Evolutionary conservation across 352 stramenopile genomes (phyloP).

Genomic region (Globisporangium acanthophoron): DNA sequence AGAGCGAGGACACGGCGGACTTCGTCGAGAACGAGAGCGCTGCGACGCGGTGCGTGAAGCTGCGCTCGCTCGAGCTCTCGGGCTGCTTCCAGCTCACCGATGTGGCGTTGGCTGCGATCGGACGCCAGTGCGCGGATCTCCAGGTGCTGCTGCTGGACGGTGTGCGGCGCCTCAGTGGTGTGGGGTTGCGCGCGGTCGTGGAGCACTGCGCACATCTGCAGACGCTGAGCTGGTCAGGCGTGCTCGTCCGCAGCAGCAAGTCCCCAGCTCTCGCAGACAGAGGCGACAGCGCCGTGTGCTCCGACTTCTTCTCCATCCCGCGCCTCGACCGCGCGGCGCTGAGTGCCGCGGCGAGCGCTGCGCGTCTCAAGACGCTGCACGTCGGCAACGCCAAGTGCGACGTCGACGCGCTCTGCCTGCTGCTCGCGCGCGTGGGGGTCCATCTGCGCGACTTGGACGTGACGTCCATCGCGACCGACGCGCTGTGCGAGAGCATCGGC

Average conservation of each 20-base stretch:
- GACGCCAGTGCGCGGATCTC: slow-evolving; percentile 29
- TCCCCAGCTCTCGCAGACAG: slow-evolving; percentile 2
- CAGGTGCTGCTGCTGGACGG: slow-evolving; percentile 50
- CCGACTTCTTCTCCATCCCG: slow-evolving; percentile 66
- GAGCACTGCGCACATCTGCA: slow-evolving; percentile 30
- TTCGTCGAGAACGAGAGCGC: slow-evolving; percentile 20
- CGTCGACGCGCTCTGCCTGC: slow-evolving; percentile 26
- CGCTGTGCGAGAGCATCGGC: slow-evolving; percentile 42
- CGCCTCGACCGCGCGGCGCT: slow-evolving; percentile 27
- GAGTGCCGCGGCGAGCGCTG: slow-evolving; percentile 14
- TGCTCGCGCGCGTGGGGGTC: slow-evolving; percentile 13
- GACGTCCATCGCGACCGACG: slow-evolving; percentile 53
- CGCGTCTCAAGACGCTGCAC: slow-evolving; percentile 35
- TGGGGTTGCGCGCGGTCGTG: slow-evolving; percentile 24
- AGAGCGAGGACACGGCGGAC: slow-evolving; percentile 19
- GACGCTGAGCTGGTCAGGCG: slow-evolving; percentile 43
- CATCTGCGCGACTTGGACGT: slow-evolving; percentile 52
- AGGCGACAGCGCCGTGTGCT: slow-evolving; percentile 4
- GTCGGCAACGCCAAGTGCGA: slow-evolving; percentile 59
- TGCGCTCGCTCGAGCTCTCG: slow-evolving; percentile 50
- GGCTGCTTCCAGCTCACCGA: slow-evolving; percentile 68
- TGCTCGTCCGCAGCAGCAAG: slow-evolving; percentile 47
- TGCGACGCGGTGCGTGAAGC: slow-evolving; percentile 26
- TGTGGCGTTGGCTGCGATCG: slow-evolving; percentile 31
- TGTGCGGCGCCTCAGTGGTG: slow-evolving; percentile 34